These are phyloP conservation scores for Acarospora socialis DNA, from an alignment of 2,329 filamentous ascomycete species.

Conservation along the genomic window DNA sequence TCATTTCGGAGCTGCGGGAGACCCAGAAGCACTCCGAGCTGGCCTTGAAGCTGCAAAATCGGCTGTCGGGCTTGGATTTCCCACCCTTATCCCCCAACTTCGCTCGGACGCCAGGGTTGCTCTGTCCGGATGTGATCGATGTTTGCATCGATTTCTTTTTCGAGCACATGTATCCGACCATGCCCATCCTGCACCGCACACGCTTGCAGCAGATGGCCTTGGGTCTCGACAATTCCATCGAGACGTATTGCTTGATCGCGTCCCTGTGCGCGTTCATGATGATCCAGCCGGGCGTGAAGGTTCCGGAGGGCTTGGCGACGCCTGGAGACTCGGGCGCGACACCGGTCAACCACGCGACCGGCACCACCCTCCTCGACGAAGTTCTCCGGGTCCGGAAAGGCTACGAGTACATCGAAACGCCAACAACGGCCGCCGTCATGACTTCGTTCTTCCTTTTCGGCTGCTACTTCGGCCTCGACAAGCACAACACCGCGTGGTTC, in stretches of 20 bases:
- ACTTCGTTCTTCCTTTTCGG: constrained; percentile 72
- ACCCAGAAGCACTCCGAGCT: constrained; percentile 53
- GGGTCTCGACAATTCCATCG: constrained; percentile 47
- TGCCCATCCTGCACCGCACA: constrained; percentile 47
- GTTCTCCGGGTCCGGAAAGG: constrained; percentile 31
- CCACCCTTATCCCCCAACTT: constrained; percentile 35
- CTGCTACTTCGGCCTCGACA: constrained; percentile 55
- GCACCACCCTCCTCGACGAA: constrained; percentile 54
- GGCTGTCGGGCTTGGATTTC: constrained; percentile 41
- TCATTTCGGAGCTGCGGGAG: constrained; percentile 58
- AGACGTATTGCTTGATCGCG: constrained; percentile 50
- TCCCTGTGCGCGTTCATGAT: constrained; percentile 54
- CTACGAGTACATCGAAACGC: constrained; percentile 27
- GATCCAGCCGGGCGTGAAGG: constrained; percentile 52
- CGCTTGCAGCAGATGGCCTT: constrained; percentile 44
- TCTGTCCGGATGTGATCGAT: constrained; percentile 51
- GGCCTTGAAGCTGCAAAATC: constrained; percentile 46
- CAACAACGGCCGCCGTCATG: constrained; percentile 32
- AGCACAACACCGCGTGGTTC: constrained; percentile 66
- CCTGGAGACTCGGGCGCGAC: constrained; percentile 32
- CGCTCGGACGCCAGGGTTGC: constrained; percentile 43
- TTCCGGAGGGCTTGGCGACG: constrained; percentile 29
- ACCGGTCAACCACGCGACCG: constrained; percentile 47
- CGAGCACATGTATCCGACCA: constrained; percentile 48
- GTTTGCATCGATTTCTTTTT: constrained; percentile 56